Conservation (phyloP, 257 asterid species). For the Nicotiana tomentosiformis region DNA sequence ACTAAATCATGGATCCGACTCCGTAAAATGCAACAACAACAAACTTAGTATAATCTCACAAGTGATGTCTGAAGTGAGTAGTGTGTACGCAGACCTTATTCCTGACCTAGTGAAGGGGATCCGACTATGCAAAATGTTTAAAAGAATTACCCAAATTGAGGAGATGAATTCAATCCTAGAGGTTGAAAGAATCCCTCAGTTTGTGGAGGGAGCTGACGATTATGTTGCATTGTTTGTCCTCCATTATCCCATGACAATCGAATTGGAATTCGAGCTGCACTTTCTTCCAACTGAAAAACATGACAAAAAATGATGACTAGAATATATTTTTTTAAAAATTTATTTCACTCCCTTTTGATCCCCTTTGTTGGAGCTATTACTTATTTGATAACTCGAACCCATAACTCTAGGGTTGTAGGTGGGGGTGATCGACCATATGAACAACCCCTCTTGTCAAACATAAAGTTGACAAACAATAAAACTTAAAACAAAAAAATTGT, state of each 20-base stretch:
- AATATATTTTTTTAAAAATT: background rate
- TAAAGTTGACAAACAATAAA: background rate
- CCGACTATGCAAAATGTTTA: background rate
- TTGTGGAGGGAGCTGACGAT: constrained; percentile 9
- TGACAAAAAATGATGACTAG: background rate
- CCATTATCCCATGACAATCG: constrained; percentile 20
- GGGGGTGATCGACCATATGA: no score
- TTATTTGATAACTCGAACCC: no score
- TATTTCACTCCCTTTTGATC: no score
- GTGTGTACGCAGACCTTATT: no score
- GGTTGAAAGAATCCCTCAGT: constrained; percentile 18
- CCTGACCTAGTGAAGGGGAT: no score
- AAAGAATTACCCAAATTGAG: background rate
- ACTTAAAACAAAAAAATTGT: background rate
- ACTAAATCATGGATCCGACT: background rate
- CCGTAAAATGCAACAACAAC: background rate
- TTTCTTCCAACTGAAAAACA: constrained; percentile 16
- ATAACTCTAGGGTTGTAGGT: no score
- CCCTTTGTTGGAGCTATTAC: no score
- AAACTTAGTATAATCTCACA: no score
- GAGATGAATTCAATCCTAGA: constrained; percentile 15
- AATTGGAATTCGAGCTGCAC: background rate
- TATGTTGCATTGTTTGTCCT: background rate
- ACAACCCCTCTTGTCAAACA: no score
- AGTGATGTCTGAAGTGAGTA: no score